These are phyloP conservation scores for Penicillium rolfsii DNA, from an alignment of 2,329 filamentous ascomycete genomes.

Conservation along the genomic window DNA sequence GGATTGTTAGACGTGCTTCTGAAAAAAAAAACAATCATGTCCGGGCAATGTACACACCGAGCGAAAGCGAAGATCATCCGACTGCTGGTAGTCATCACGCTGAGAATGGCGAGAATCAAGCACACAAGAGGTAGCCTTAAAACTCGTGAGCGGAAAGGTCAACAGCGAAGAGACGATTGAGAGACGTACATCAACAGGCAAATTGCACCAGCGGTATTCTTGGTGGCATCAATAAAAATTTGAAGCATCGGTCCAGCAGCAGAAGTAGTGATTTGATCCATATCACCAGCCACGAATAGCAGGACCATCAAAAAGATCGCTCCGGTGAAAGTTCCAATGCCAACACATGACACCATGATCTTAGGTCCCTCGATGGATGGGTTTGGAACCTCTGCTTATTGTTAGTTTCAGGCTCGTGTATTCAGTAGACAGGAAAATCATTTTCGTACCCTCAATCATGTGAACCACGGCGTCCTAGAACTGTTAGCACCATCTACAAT, in stretches of 20 bases:
- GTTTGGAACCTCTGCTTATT: conserved; percentile 41
- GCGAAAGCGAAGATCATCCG: conserved; percentile 43
- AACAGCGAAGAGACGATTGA: no score
- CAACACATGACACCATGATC: conserved; percentile 67
- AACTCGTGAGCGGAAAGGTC: conserved; percentile 13
- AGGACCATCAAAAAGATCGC: conserved; percentile 65
- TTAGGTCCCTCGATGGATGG: conserved; percentile 60
- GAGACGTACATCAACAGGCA: conserved; percentile 61
- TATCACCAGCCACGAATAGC: conserved; percentile 64
- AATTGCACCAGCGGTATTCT: conserved; percentile 62
- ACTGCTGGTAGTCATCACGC: conserved; percentile 42
- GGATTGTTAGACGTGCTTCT: neutral
- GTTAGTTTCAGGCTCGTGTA: neutral
- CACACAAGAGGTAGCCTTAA: conserved; percentile 38
- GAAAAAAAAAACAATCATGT: neutral
- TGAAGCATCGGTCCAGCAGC: conserved; percentile 62
- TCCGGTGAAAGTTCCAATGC: conserved; percentile 65
- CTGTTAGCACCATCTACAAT: conserved; percentile 6
- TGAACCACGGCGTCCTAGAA: conserved; percentile 47
- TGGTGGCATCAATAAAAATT: conserved; percentile 65
- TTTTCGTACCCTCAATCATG: conserved; percentile 51
- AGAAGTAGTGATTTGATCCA: conserved; percentile 59
- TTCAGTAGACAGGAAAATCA: neutral
- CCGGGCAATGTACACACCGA: conserved; percentile 24
- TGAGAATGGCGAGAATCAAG: conserved; percentile 37